phyloP scores from a whole-genome alignment of 495 filamentous ascomycete species.

The Sordaria brevicollis region DNA sequence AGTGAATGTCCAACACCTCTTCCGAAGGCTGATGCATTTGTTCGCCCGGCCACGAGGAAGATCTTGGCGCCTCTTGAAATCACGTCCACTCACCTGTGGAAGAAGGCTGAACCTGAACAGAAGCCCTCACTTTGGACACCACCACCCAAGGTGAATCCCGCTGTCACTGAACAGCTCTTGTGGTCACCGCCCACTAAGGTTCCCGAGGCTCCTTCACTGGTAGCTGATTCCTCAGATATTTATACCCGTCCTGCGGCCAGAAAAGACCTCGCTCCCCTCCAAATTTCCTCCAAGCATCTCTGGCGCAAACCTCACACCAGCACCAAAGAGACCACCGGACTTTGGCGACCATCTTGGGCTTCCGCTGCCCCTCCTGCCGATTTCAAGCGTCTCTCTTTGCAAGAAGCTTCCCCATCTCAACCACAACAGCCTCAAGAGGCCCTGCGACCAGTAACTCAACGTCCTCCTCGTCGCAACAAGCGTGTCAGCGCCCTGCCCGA shows the following conservation, averaged over 20 bases:
- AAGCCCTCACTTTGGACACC: background rate
- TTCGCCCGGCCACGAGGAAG: slow-evolving; percentile 25
- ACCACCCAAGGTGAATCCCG: background rate
- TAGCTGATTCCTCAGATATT: background rate
- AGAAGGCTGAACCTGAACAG: slow-evolving; percentile 13
- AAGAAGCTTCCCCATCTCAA: slow-evolving; percentile 9
- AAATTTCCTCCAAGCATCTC: slow-evolving; percentile 27
- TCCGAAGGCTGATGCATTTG: slow-evolving; percentile 3
- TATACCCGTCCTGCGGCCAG: slow-evolving; percentile 20
- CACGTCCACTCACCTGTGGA: slow-evolving; percentile 30
- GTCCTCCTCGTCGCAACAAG: slow-evolving; percentile 39
- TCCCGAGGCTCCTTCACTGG: background rate
- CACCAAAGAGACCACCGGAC: slow-evolving; percentile 13
- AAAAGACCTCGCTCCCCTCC: slow-evolving; percentile 20
- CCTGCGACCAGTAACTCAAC: slow-evolving; percentile 29
- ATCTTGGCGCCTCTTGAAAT: slow-evolving; percentile 21
- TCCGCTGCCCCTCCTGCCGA: slow-evolving; percentile 29
- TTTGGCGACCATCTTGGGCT: slow-evolving; percentile 27
- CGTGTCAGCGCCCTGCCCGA: slow-evolving; percentile 44
- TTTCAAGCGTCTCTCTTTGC: slow-evolving; percentile 12
- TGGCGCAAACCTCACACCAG: slow-evolving; percentile 28
- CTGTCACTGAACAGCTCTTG: background rate
- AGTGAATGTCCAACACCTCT: background rate
- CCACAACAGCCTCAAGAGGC: slow-evolving; percentile 19
- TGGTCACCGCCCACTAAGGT: background rate